Evolutionary conservation across 257 asterid species (phyloP).

Genomic region (Buddleja alternifolia): DNA sequence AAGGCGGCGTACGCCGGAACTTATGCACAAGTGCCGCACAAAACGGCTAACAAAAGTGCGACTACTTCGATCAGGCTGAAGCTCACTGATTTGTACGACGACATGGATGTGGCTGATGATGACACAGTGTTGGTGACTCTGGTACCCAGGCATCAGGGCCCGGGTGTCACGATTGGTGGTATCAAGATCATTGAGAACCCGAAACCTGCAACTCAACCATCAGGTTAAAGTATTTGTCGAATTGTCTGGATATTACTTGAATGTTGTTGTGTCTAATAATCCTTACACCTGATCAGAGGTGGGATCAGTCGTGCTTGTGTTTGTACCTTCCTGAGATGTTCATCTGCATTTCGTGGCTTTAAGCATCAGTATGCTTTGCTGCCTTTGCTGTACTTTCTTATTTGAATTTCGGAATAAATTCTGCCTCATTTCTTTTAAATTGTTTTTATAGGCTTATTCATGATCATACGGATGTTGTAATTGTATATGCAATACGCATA

Average conservation of each 20-base stretch:
- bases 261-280: too few species aligned
- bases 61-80: conserved; percentile 25
- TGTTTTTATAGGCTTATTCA: too few species aligned
- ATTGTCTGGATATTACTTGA: neutral
- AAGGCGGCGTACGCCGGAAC: conserved; percentile 39
- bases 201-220: neutral
- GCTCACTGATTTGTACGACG: conserved; percentile 35
- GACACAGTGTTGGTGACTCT: conserved; percentile 29
- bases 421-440: too few species aligned
- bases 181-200: conserved; percentile 28
- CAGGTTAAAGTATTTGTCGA: neutral
- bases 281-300: too few species aligned
- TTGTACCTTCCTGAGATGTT: too few species aligned
- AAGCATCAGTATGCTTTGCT: too few species aligned
- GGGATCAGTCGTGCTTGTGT: too few species aligned
- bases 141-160: conserved; percentile 36
- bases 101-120: conserved; percentile 34
- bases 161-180: conserved; percentile 39
- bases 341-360: too few species aligned
- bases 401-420: too few species aligned
- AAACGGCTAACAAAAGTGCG: neutral
- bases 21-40: conserved; percentile 37
- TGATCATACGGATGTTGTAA: too few species aligned
- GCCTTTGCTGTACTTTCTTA: too few species aligned
- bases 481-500: too few species aligned